Evolutionary conservation across 768 basidiomycete species (phyloP).

Genomic region (Trametes villosa): DNA sequence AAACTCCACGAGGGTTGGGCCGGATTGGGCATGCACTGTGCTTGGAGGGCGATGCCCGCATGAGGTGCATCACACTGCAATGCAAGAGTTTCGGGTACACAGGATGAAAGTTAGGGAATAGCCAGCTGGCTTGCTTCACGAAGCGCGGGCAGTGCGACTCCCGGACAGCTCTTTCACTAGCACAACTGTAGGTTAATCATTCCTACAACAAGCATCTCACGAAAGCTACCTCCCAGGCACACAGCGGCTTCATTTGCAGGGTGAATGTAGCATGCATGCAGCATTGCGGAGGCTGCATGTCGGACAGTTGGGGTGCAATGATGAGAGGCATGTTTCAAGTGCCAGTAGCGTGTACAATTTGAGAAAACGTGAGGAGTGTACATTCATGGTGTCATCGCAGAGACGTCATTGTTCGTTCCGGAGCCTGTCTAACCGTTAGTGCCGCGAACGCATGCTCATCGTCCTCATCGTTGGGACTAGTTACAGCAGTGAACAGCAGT

Average conservation of each 20-base stretch:
- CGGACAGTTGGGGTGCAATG: not conserved
- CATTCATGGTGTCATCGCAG: not conserved
- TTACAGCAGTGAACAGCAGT: not conserved
- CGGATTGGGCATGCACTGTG: not conserved
- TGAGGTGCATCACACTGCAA: not conserved
- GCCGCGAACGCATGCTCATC: constrained; percentile 58
- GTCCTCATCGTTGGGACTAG: constrained; percentile 56
- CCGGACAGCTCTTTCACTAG: too few species aligned
- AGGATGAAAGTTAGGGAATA: too few species aligned
- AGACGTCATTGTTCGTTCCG: not conserved
- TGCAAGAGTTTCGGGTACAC: too few species aligned
- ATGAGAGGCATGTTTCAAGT: not conserved
- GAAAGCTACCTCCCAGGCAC: too few species aligned
- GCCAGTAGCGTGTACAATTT: not conserved
- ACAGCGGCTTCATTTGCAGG: too few species aligned
- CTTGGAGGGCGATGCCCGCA: not conserved
- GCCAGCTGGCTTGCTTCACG: too few species aligned
- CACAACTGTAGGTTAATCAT: too few species aligned
- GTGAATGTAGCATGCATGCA: too few species aligned
- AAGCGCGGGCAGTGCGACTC: too few species aligned
- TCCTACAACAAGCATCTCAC: too few species aligned
- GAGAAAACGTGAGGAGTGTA: not conserved
- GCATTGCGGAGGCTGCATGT: too few species aligned
- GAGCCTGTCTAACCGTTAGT: constrained; percentile 24
- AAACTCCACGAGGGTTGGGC: not conserved